Percentiles rank a stretch among this genome's conserved stretches.
Evolutionary conservation across 179 eudicot species (phyloP).

Genomic region (Silene noctiflora): DNA sequence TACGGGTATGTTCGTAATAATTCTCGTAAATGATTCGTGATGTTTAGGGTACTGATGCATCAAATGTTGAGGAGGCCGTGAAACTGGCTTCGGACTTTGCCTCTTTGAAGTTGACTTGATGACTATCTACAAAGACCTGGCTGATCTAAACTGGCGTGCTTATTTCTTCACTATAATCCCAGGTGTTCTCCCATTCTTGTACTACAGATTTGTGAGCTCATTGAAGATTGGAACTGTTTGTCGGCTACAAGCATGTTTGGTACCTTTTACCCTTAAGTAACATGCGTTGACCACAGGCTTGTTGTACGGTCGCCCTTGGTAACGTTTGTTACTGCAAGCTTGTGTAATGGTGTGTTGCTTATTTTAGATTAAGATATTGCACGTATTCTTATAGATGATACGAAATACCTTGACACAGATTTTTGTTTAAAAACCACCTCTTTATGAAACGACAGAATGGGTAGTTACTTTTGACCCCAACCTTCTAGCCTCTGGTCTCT

Average conservation of each 20-base stretch:
- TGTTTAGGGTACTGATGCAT: constrained; percentile 59
- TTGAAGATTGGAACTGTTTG: background rate
- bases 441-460: too few relatives aligned
- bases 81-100: constrained; percentile 65
- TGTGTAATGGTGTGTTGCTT: background rate
- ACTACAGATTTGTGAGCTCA: background rate
- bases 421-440: too few relatives aligned
- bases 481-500: too few relatives aligned
- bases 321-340: background rate
- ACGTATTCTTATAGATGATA: background rate
- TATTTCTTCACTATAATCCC: background rate
- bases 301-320: background rate
- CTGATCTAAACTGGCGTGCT: background rate
- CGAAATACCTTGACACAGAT: background rate
- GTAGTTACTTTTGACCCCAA: too few relatives aligned
- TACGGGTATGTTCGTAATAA: background rate
- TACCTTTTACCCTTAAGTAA: too few relatives aligned
- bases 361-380: background rate
- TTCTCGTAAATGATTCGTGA: background rate
- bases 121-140: background rate
- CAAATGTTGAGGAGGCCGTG: constrained; percentile 60
- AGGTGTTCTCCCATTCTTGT: background rate
- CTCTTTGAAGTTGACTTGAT: constrained; percentile 54
- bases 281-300: background rate
- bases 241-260: background rate